Evolutionary conservation across 371 early-diverging fungal genomes (phyloP).

Genomic region (Mucor racemosus): DNA sequence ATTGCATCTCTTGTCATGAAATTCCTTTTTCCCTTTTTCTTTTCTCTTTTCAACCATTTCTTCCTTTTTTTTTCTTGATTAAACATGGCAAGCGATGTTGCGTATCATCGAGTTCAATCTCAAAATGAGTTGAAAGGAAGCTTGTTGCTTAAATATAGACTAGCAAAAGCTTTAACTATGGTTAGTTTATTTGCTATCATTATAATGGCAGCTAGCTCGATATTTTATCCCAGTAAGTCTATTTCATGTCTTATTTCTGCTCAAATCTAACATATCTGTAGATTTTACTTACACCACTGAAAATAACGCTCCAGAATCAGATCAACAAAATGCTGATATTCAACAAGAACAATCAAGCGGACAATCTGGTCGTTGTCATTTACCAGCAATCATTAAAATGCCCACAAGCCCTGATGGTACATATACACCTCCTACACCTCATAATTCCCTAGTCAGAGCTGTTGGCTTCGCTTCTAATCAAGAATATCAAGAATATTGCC

Average conservation of each 20-base stretch:
- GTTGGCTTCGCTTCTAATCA: slow-evolving; percentile 31
- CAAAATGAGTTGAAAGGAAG: slow-evolving; percentile 30
- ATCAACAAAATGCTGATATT: background rate
- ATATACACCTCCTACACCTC: slow-evolving; percentile 53
- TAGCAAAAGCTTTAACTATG: slow-evolving; percentile 42
- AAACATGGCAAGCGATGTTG: slow-evolving; percentile 36
- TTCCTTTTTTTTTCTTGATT: slow-evolving; percentile 37
- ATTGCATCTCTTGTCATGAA: too few relatives aligned
- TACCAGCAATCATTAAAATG: slow-evolving; percentile 29
- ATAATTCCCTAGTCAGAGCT: slow-evolving; percentile 38
- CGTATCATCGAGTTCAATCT: slow-evolving; percentile 28
- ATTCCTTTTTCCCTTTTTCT: too few relatives aligned
- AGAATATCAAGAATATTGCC: slow-evolving; percentile 47
- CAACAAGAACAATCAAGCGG: background rate
- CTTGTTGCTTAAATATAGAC: slow-evolving; percentile 35
- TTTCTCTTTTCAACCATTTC: background rate
- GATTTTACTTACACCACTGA: background rate
- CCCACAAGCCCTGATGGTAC: slow-evolving; percentile 38
- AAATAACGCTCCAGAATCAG: background rate
- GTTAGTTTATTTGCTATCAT: slow-evolving; percentile 44
- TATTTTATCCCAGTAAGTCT: slow-evolving; percentile 43
- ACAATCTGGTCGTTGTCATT: slow-evolving; percentile 13
- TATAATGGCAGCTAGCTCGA: slow-evolving; percentile 36
- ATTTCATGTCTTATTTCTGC: background rate
- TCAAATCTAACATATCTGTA: background rate